Evolutionary conservation across 192 early-diverging fungal genomes (phyloP), one percentile per base, ranked within the genome.

Genomic region (Spinellus fusiger): DNA sequence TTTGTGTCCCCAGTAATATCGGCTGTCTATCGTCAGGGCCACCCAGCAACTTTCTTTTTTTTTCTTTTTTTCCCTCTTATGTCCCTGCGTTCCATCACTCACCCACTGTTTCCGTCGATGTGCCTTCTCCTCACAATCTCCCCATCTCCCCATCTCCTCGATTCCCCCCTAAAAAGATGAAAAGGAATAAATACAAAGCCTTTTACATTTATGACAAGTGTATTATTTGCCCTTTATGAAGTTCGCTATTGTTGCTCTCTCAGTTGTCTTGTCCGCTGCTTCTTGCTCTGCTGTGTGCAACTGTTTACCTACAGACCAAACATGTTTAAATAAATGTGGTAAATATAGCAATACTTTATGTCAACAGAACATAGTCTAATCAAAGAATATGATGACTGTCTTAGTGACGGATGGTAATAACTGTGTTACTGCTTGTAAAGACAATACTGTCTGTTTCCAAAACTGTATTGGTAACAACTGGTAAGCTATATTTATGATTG

Each of bases 291-390:
- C 54, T 25, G 54, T 37, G 12, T 56, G 54, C 4, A 37, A 32
- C 35, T 56, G 54, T 35, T 12, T 22, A 16, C 20, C 54, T 9
- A 25, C 35, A 35, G 54, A 56, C 25, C 32, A 32, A 8, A 56
- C 32, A 23, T 56, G 54, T 23, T 22, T 56, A 6, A 26, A 23
- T 34, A 56, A 56, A 34, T 56, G 54, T 56, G 54, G 54, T 56
- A 56, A 56, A 22, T 56, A 40, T 16, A 20, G 29, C 13, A 31
- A 59, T 20, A 18, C 38, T 32, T 18, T 44, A 0, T 26, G 28
- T 46, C 7, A 37, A 16, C 13, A 13, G 5, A 25, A 15, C 40
- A 3, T 56, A 22, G 6, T 46, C 5, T 16, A 37, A 34, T n/a
- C n/a, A n/a, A n/a, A n/a, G n/a, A n/a, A 37, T 56, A 25, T 56